Conservation (phyloP, 2,329 filamentous ascomycete species). For the Magnaporthiopsis rhizophila region DNA sequence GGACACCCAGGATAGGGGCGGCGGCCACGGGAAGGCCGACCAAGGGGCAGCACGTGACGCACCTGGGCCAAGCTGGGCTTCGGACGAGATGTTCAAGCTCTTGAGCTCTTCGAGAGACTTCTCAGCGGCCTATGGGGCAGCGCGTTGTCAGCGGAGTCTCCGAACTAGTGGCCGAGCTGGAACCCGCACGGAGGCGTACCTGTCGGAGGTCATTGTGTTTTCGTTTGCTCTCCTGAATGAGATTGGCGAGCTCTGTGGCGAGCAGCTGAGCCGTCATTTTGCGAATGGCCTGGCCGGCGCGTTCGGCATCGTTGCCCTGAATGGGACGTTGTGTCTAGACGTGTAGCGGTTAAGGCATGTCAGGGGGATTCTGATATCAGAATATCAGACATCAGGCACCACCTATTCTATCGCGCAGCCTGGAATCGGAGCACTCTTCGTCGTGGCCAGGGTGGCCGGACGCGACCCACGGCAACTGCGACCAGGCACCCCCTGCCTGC, state of each 20-base stretch:
- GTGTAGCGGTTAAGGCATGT: not conserved
- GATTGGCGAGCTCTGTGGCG: conserved; percentile 76
- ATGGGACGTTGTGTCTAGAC: not conserved
- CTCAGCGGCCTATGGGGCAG: conserved; percentile 66
- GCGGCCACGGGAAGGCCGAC: not conserved
- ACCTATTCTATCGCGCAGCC: not conserved
- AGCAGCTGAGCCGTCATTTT: conserved; percentile 89
- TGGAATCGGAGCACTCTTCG: not conserved
- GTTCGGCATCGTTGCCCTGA: conserved; percentile 13
- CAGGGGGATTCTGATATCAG: not conserved
- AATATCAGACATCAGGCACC: not conserved
- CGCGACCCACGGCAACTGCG: not conserved
- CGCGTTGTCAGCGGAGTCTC: conserved; percentile 7
- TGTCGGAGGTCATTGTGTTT: conserved; percentile 86
- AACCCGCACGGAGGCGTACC: conserved; percentile 36
- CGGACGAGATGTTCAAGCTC: conserved; percentile 62
- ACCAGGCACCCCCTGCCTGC: conserved; percentile 1
- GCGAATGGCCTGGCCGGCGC: conserved; percentile 13
- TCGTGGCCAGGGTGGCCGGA: not conserved
- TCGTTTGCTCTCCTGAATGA: conserved; percentile 92
- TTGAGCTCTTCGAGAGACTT: conserved; percentile 89
- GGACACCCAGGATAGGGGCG: conserved; percentile 20
- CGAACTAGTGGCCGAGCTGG: not conserved
- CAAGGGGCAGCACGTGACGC: conserved; percentile 20
- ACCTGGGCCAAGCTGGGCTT: conserved; percentile 69